Evolutionary conservation across 148 eudicot species (phyloP), one percentile per base, ranked within the genome.

Genomic region (Salicornia ramosissima): DNA sequence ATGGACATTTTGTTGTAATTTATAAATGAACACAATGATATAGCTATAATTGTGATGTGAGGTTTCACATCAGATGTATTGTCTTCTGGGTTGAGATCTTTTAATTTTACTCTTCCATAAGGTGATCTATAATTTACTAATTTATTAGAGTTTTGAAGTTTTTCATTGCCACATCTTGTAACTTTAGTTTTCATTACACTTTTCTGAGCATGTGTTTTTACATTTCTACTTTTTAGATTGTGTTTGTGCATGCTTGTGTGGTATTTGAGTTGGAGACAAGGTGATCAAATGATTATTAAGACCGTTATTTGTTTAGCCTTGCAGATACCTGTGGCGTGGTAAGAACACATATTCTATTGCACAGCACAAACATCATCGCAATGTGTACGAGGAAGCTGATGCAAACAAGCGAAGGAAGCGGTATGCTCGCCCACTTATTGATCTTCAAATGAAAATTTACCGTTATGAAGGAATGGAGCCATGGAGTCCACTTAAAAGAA

Each of bases 351-450:
- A 83, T 77, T 89, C 97, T 19, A 91, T 95, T 83, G 93, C 99
- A 54, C 97, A 91, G 78, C 99, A 89, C 81, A 95, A 95, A 78
- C 99, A 95, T 82, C 96, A 89, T 67, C 86, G 84, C 28, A 85
- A 75, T 73, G 73, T 95, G 58, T 95, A 86, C 24, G 96, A 95
- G 85, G 99, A 95, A 83, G 99, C 99, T 72, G 99, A 95, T 87
- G 78, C 99, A 39, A 91, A 91, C 84, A 95, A 95, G 75, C 84
- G 96, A 55, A 95, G 97, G 82, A 95, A 95, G 77, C 87, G 96
- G 45, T 91, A 95, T 85, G 99, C 99, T 64, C 88, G 96, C 64
- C 99, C 97, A 64, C 83, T 95, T 15, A 87, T 95, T 74, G 96
- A 95, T 80, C 96, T 86, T 50, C 99, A 95, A 36, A 91, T 89